phyloP scores from a whole-genome alignment of 2,329 filamentous ascomycete species.

The Fusarium pseudoanthophilum region DNA sequence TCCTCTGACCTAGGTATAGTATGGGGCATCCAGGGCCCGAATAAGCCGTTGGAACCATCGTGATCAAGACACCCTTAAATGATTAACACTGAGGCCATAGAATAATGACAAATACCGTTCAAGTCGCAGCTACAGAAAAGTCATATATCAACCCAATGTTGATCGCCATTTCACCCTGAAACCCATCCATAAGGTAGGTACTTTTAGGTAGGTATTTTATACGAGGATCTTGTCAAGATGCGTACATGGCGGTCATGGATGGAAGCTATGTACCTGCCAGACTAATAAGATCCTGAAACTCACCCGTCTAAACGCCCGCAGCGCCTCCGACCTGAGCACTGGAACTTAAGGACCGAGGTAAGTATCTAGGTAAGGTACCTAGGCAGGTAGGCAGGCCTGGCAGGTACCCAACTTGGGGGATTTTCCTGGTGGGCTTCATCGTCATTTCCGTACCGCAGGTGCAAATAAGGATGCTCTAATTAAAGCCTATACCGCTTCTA shows the following conservation, averaged over 20 bases:
- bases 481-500: constrained; percentile 17
- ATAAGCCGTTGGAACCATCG: background rate
- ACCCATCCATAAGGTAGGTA: background rate
- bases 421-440: background rate
- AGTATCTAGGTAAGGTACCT: background rate
- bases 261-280: background rate
- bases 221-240: constrained; percentile 4
- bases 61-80: background rate
- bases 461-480: constrained; percentile 7
- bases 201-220: background rate
- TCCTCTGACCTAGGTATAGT: constrained; percentile 14
- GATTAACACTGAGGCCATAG: background rate
- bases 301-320: background rate
- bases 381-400: too few relatives aligned
- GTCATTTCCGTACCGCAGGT: background rate
- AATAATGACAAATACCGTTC: too few relatives aligned
- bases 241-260: background rate
- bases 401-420: background rate
- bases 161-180: constrained; percentile 28
- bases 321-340: background rate
- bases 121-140: background rate
- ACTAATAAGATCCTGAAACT: background rate
- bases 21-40: background rate
- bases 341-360: background rate
- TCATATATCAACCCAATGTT: background rate